Evolutionary conservation across 2,329 filamentous ascomycete genomes (phyloP).

Genomic region (Huntiella abstrusa): DNA sequence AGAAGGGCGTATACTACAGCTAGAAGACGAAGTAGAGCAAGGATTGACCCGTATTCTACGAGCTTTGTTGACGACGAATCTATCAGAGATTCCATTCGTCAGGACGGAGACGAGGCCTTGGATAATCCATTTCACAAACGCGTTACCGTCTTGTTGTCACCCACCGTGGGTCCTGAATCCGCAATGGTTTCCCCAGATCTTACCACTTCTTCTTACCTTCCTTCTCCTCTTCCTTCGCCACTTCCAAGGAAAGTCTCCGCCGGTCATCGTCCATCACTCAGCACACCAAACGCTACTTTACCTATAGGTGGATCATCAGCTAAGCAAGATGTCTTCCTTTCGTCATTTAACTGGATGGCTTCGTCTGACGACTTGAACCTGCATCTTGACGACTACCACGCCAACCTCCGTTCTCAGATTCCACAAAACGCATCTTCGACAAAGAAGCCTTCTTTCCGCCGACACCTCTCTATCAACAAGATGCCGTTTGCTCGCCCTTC

Average conservation of each 20-base stretch:
- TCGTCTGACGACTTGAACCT: slow-evolving; percentile 51
- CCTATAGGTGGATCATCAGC: slow-evolving; percentile 16
- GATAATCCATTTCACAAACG: slow-evolving; percentile 10
- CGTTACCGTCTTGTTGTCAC: slow-evolving; percentile 8
- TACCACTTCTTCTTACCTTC: background rate
- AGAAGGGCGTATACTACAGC: slow-evolving; percentile 18
- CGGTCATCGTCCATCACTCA: slow-evolving; percentile 14
- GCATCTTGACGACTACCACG: slow-evolving; percentile 50
- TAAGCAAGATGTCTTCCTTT: slow-evolving; percentile 35
- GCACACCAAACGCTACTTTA: slow-evolving; percentile 10
- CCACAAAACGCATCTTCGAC: slow-evolving; percentile 22
- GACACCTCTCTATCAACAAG: slow-evolving; percentile 53
- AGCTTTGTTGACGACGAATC: slow-evolving; percentile 18
- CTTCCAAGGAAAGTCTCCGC: slow-evolving; percentile 10
- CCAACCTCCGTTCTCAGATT: slow-evolving; percentile 35
- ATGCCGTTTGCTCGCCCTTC: slow-evolving; percentile 38
- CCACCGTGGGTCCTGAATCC: slow-evolving; percentile 6
- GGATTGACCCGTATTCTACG: background rate
- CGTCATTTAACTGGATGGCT: slow-evolving; percentile 57
- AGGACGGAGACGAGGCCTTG: slow-evolving; percentile 8
- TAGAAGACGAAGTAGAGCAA: too few species aligned
- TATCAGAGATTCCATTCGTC: slow-evolving; percentile 8
- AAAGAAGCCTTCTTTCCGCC: slow-evolving; percentile 43
- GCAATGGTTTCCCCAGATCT: slow-evolving; percentile 3
- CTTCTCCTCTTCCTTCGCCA: slow-evolving; percentile 5